Evolutionary conservation across 2,329 filamentous ascomycete genomes (phyloP).

Genomic region (Colletotrichum sidae): DNA sequence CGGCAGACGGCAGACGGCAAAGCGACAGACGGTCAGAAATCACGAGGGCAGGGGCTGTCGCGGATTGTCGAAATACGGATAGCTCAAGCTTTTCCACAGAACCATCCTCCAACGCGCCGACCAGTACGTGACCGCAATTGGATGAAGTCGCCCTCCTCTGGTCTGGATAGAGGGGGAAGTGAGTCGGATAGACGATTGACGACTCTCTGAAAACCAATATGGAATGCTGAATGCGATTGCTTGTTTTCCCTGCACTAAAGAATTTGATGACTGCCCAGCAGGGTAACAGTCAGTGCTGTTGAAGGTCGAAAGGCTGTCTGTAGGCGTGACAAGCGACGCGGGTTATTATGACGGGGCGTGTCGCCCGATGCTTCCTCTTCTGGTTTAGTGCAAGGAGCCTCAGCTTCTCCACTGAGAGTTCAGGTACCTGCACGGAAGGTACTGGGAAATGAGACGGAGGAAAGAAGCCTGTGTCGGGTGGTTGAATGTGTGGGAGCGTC

Average conservation of each 20-base stretch:
- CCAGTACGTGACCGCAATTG: constrained; percentile 13
- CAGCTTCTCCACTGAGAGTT: not conserved
- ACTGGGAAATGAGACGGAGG: not conserved
- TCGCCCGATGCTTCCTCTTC: constrained; percentile 18
- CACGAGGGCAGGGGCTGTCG: constrained; percentile 34
- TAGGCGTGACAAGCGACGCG: constrained; percentile 34
- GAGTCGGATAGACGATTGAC: constrained; percentile 12
- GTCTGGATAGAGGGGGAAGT: not conserved
- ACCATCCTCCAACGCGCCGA: constrained; percentile 36
- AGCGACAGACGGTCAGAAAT: constrained; percentile 7
- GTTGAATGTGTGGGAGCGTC: no score
- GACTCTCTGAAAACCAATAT: constrained; percentile 9
- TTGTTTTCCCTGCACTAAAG: constrained; percentile 17
- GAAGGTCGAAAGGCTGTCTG: constrained; percentile 28
- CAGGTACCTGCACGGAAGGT: not conserved
- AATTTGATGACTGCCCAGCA: constrained; percentile 4
- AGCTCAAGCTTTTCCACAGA: constrained; percentile 35
- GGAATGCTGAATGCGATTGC: constrained; percentile 21
- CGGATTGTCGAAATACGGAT: constrained; percentile 37
- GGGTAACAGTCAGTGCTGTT: constrained; percentile 5
- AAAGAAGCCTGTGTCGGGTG: not conserved
- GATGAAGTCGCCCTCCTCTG: not conserved
- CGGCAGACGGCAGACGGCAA: not conserved
- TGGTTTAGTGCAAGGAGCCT: constrained; percentile 28
- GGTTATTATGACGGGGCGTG: constrained; percentile 34